Percentiles rank a stretch among this genome's conserved stretches.
phyloP scores from a whole-genome alignment of 202 grass and related monocot species.

The Carex sylvatica region DNA sequence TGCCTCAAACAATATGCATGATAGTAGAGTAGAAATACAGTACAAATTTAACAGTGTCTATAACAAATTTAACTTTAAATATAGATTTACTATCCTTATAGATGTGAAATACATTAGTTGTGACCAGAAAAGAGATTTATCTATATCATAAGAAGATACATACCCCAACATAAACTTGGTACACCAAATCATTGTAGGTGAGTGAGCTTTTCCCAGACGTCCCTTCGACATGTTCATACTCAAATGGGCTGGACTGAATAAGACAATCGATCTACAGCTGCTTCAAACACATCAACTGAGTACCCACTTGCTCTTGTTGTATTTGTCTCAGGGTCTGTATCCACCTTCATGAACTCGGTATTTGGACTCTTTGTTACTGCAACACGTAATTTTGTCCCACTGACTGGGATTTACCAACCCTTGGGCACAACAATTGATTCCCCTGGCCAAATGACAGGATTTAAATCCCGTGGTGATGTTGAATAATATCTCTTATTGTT shows the following conservation, averaged over 20 bases:
- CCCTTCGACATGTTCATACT: constrained; percentile 16
- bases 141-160: neutral
- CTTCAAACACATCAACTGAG: constrained; percentile 71
- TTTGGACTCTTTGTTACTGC: fast-evolving
- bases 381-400: no score
- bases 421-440: no score
- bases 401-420: no score
- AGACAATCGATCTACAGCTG: constrained; percentile 33
- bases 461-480: constrained; percentile 12
- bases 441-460: no score
- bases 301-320: constrained; percentile 28
- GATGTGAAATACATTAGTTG: no score
- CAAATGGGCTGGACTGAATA: constrained; percentile 39
- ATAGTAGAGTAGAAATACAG: no score
- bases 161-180: constrained; percentile 22
- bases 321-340: no score
- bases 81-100: no score
- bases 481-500: neutral
- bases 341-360: no score
- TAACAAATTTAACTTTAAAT: neutral
- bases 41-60: neutral
- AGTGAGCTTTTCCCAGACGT: neutral
- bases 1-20: no score
- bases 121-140: neutral
- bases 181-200: constrained; percentile 46